Conservation (phyloP, 164 flowering plant genomes). For the Vitis labrusca region DNA sequence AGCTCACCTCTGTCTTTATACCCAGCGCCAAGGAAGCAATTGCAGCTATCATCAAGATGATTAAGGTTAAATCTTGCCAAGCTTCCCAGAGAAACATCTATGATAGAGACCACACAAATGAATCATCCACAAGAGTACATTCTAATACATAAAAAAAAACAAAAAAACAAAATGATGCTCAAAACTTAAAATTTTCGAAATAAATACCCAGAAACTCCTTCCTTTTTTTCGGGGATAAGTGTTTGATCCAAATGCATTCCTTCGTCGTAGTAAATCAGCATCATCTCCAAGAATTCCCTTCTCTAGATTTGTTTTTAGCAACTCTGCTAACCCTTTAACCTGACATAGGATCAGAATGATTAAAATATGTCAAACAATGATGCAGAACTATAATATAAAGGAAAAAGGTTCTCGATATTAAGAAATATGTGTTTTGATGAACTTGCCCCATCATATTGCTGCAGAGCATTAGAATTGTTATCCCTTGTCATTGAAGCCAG, state of each 20-base stretch:
- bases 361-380: neutral
- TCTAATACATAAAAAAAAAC: neutral
- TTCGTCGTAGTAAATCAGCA: slow-evolving; percentile 54
- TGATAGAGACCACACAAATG: neutral
- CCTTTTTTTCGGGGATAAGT: slow-evolving; percentile 91
- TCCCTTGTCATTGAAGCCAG: slow-evolving; percentile 70
- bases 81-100: slow-evolving; percentile 96
- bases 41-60: slow-evolving; percentile 94
- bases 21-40: slow-evolving; percentile 86
- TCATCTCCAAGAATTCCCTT: slow-evolving; percentile 84
- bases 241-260: slow-evolving; percentile 76
- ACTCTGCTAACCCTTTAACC: slow-evolving; percentile 65
- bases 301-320: slow-evolving; percentile 63
- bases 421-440: neutral
- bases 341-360: slow-evolving; percentile 17
- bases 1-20: slow-evolving; percentile 89
- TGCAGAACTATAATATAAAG: neutral
- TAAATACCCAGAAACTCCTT: slow-evolving; percentile 74
- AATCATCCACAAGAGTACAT: neutral
- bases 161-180: neutral
- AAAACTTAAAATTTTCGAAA: neutral
- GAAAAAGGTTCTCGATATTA: neutral
- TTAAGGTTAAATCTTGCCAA: slow-evolving; percentile 87
- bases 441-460: slow-evolving; percentile 79
- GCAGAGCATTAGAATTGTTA: slow-evolving; percentile 46